Conservation (phyloP, 441 rosid species). For the Adansonia grandidieri region DNA sequence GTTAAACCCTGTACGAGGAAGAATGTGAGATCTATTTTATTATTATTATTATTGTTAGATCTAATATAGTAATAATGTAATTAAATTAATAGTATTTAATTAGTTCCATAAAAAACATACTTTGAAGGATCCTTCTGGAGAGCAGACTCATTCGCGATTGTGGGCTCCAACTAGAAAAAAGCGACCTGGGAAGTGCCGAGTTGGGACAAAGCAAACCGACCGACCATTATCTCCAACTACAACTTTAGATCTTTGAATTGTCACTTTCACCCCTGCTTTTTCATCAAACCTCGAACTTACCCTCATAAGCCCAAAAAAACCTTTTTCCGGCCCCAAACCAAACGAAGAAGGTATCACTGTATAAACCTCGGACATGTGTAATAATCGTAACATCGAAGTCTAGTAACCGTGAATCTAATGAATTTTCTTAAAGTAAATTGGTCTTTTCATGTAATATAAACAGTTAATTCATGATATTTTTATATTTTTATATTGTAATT, state of each 20-base stretch:
- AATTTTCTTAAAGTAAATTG: neutral
- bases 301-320: neutral
- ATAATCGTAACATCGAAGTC: too few species aligned
- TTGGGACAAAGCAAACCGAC: constrained; percentile 20
- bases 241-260: neutral
- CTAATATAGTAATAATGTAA: too few species aligned
- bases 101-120: too few species aligned
- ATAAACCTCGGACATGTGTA: neutral
- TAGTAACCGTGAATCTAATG: neutral
- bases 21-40: too few species aligned
- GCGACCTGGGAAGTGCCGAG: neutral
- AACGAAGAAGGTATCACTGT: neutral
- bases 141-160: neutral
- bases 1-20: too few species aligned
- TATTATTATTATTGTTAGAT: too few species aligned
- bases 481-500: too few species aligned
- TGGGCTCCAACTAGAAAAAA: constrained; percentile 17
- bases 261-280: neutral
- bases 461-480: too few species aligned
- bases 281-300: neutral
- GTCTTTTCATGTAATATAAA: neutral
- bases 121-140: neutral
- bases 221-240: constrained; percentile 16
- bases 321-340: neutral
- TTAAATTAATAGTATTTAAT: too few species aligned